Evolutionary conservation across 2,329 filamentous ascomycete species (phyloP), one percentile per base, ranked within the genome.

Genomic region (Ceratocystis lukuohia): DNA sequence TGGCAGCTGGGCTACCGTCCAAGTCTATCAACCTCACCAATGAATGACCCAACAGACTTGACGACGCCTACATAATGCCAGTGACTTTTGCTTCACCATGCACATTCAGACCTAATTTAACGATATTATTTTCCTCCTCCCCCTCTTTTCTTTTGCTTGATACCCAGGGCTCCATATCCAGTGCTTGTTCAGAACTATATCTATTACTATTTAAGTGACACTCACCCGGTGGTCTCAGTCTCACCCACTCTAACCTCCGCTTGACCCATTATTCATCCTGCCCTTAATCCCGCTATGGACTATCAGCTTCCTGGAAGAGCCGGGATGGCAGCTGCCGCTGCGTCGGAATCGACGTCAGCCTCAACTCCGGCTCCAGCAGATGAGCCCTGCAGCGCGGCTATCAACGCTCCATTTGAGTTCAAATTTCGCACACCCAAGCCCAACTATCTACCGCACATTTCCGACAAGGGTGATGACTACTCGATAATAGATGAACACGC

Each of bases 391-490:
- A 68, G 63, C 44, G 65, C 67, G 57, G 71, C 80, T 69, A 75
- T 76, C 71, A 75, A 80, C 71, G 73, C 77, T 48, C 62, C 66
- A 2, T 68, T 68, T 28, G 64, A 68, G 46, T 84, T 83, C 75
- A 76, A 77, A 68, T 80, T 80, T 69, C 78, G 80, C 71, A 77
- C 80, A 6, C 82, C 82, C 45, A 83, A 80, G 72, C 81, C 83
- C 46, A 85, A 85, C 72, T 85, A 85, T 70, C 76, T 85, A 10
- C 82, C 83, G 57, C 81, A 84, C 72, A 80, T 79, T 68, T 71
- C 77, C 41, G 79, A 81, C 66, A 75, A 77, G 64, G 81, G 84
- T 70, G 76, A 77, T 68, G 79, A 84, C 69, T 76, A 78, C 69
- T 74, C 76, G 41, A 74, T 84, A 62, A 80, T 84, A 30, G 76